A percentile compares a stretch with the other conserved stretches of the same genome.
Conservation (phyloP, 169 alveolate species). For the Plasmodium falciparum region DNA sequence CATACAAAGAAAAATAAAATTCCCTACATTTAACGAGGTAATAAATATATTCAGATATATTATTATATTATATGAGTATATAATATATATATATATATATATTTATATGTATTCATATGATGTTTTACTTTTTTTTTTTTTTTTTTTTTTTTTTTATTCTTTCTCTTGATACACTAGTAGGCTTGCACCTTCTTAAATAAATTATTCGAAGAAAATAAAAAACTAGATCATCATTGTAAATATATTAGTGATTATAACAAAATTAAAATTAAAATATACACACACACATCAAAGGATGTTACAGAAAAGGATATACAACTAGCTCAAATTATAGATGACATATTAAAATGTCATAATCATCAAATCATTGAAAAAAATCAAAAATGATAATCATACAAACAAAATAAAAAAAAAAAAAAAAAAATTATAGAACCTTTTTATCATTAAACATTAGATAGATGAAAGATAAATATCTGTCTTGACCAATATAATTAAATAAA, state of each 20-base stretch:
- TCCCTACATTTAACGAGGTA: slow-evolving; percentile 30
- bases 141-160: neutral
- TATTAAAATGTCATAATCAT: slow-evolving; percentile 27
- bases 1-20: slow-evolving; percentile 46
- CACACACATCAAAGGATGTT: slow-evolving; percentile 29
- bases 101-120: neutral
- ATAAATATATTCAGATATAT: neutral
- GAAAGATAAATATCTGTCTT: too few relatives aligned
- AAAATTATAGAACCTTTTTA: neutral
- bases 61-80: neutral
- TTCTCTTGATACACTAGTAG: slow-evolving; percentile 1
- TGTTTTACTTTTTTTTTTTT: neutral
- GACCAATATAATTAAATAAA: too few relatives aligned
- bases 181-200: slow-evolving; percentile 49
- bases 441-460: neutral
- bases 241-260: slow-evolving; percentile 34
- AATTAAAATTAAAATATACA: slow-evolving; percentile 49
- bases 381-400: neutral
- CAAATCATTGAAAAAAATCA: slow-evolving; percentile 1
- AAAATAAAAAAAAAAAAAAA: neutral
- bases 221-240: slow-evolving; percentile 55
- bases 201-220: slow-evolving; percentile 18
- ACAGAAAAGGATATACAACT: slow-evolving; percentile 27
- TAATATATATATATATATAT: neutral
- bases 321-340: slow-evolving; percentile 31